These are phyloP conservation scores for Psilocybe cyanescens DNA, from an alignment of 768 basidiomycete genomes.

Conservation along the genomic window DNA sequence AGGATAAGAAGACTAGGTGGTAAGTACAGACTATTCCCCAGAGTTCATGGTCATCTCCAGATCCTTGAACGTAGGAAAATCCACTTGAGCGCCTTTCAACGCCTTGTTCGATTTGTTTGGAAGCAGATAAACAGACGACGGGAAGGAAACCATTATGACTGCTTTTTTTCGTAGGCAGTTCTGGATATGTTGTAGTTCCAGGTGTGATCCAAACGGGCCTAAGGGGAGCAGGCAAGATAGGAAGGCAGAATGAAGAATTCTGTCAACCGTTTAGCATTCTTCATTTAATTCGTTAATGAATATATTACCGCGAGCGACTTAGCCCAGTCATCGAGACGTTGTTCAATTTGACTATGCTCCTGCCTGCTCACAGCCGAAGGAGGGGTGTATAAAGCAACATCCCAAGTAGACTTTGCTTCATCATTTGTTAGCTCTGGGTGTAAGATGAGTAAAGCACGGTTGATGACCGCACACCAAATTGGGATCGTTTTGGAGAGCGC, in stretches of 20 bases:
- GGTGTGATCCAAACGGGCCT: constrained; percentile 91
- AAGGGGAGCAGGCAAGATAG: constrained; percentile 63
- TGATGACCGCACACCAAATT: constrained; percentile 93
- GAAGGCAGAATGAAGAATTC: constrained; percentile 75
- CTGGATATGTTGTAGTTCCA: constrained; percentile 53
- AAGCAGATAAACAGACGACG: constrained; percentile 86
- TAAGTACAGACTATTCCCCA: constrained; percentile 69
- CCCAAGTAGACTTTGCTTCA: constrained; percentile 45
- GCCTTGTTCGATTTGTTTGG: constrained; percentile 65
- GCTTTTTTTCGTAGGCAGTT: constrained; percentile 28
- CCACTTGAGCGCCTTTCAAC: constrained; percentile 66
- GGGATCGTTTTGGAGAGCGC: constrained; percentile 93
- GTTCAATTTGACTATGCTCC: constrained; percentile 82
- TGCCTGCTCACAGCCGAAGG: constrained; percentile 68
- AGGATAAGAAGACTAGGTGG: background rate
- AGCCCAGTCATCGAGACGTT: constrained; percentile 69
- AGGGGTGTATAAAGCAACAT: constrained; percentile 68
- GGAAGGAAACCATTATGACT: constrained; percentile 48
- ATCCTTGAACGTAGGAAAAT: constrained; percentile 90
- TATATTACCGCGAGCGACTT: constrained; percentile 61
- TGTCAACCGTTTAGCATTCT: constrained; percentile 28
- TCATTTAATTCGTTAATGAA: background rate
- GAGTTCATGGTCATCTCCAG: constrained; percentile 93
- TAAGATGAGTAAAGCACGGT: constrained; percentile 54
- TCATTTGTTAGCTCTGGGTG: constrained; percentile 26